Base-by-base conservation (phyloP, 1,284 basidiomycete genomes). In the Sparassis latifolia region DNA sequence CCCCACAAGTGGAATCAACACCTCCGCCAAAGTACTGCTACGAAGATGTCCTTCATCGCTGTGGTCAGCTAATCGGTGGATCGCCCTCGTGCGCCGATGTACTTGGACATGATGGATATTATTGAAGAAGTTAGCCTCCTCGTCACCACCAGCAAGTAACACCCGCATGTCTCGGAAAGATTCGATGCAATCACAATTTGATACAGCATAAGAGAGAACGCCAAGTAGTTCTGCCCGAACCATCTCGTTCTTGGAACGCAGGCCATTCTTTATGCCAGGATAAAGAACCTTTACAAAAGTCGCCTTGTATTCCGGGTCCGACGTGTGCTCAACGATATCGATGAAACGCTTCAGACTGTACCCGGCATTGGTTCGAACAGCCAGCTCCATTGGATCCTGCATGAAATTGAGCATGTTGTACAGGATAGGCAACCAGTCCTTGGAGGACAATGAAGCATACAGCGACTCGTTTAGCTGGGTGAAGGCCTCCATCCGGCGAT, bases 41-140 rank as follows among this genome's bases (percentile, higher is more conserved):
- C 84, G 76, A 44, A 98, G 67, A 12, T 72, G 72, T 1, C 83
- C 83, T 49, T 83, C 78, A n/a, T 86, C 80, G 50, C 85, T 86
- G 49, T 86, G 80, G 45, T 97, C 92, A 0, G 84, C 84, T 10
- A 99, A 78, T 33, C 95, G 80, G 32, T 89, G 83, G 35, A 99
- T 75, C 0, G 97, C 96, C 55, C 97, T 78, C 1, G 86, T 85
- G 27, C 96, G 84, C 52, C 96, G 86, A 67, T 99, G 96, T 3
- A 89, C 73, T 69, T 99, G 97, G 48, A 99, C 84, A 66, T 99
- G 97, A 56, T 90, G 82, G 47, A 99, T 83, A 68, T 99, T 99
- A 74, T 87, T 86, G 78, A 99, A 98, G 72, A 99, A 96, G 65
- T 88, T 95, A 31, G 92, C 94, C 66, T 99, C 97, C 44, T 92